Evolutionary conservation across 352 stramenopile species (phyloP).

Genomic region (Globisporangium alternatum): DNA sequence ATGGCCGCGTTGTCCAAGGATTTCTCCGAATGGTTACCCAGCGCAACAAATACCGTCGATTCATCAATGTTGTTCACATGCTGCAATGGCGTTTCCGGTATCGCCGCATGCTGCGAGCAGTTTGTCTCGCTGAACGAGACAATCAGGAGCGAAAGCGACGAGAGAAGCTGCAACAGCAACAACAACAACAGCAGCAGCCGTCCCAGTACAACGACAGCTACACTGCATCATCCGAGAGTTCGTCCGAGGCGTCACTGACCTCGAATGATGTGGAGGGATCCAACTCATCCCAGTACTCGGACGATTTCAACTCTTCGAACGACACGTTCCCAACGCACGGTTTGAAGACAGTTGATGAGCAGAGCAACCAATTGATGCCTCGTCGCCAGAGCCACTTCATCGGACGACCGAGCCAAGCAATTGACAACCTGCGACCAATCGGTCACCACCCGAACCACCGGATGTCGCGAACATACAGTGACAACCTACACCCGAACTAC

Average conservation of each 20-base stretch:
- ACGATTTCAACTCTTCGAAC: constrained; percentile 60
- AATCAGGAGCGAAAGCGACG: constrained; percentile 22
- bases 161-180: constrained; percentile 25
- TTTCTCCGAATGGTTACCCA: constrained; percentile 56
- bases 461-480: constrained; percentile 42
- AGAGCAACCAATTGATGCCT: constrained; percentile 56
- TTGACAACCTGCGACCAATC: constrained; percentile 54
- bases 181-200: constrained; percentile 24
- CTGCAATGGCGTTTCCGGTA: constrained; percentile 74
- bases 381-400: constrained; percentile 27
- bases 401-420: constrained; percentile 28
- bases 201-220: constrained; percentile 66
- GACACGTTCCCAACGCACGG: constrained; percentile 58
- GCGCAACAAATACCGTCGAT: constrained; percentile 51
- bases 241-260: constrained; percentile 49
- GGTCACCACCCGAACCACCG: constrained; percentile 43
- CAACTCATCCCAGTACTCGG: constrained; percentile 59
- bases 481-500: constrained; percentile 34
- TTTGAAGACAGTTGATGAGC: constrained; percentile 69
- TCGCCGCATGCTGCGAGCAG: constrained; percentile 30
- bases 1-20: constrained; percentile 49
- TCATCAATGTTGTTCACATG: constrained; percentile 50
- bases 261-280: constrained; percentile 77
- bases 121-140: constrained; percentile 11
- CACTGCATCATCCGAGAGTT: constrained; percentile 68